phyloP scores from a whole-genome alignment of 768 basidiomycete genomes.

The Ramaria rubella region DNA sequence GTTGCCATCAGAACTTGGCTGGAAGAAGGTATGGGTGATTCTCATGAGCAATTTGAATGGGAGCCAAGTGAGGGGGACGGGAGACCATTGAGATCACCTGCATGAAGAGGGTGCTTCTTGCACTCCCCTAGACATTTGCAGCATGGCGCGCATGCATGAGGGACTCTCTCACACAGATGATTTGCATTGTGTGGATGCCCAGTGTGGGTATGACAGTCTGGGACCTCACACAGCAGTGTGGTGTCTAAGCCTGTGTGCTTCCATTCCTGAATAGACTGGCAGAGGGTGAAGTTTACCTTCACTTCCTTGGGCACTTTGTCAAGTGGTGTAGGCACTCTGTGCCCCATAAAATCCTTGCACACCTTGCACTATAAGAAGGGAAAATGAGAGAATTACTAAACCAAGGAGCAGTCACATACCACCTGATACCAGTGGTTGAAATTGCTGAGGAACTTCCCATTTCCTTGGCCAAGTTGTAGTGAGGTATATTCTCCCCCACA shows the following conservation, averaged over 20 bases:
- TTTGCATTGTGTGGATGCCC: neutral
- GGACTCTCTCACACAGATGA: neutral
- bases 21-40: neutral
- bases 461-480: neutral
- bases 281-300: neutral
- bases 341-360: neutral
- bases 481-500: neutral
- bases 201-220: neutral
- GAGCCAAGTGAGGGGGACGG: neutral
- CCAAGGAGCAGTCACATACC: neutral
- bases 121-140: neutral
- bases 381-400: neutral
- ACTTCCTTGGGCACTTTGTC: neutral
- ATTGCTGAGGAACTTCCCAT: neutral
- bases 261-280: neutral
- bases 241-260: neutral
- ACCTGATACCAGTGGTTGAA: neutral
- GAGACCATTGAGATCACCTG: neutral
- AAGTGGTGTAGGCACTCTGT: neutral
- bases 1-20: neutral
- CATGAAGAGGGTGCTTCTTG: neutral
- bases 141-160: neutral
- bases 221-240: neutral
- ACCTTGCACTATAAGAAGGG: neutral
- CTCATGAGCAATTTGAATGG: too few relatives aligned